A percentile compares a stretch with the other conserved stretches of the same genome.
phyloP scores from a whole-genome alignment of 805 yeast species.

The Spathaspora sp. region DNA sequence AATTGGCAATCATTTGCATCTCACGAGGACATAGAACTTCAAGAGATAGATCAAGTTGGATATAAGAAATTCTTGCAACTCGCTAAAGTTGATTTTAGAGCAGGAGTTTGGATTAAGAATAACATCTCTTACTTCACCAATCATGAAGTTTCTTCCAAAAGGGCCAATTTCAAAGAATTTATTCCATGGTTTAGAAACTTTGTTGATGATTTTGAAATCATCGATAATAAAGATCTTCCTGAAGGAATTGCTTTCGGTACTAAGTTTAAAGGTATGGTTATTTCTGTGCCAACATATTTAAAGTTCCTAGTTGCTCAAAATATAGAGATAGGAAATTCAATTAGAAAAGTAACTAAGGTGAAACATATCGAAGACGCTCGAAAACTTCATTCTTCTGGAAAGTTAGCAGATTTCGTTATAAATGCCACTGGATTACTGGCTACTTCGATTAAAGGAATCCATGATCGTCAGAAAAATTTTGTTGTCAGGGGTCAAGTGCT shows the following conservation, averaged over 20 bases:
- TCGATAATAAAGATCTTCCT: conserved; percentile 36
- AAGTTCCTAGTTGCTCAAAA: conserved; percentile 48
- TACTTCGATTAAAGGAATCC: conserved; percentile 40
- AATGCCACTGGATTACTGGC: conserved; percentile 59
- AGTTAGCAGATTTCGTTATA: conserved; percentile 47
- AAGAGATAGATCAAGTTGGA: conserved; percentile 44
- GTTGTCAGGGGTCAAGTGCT: conserved; percentile 63
- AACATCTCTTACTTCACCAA: conserved; percentile 16
- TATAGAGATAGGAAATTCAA: conserved; percentile 42
- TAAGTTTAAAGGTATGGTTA: conserved; percentile 51
- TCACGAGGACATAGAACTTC: conserved; percentile 31
- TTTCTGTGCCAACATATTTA: conserved; percentile 57
- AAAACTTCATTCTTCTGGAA: conserved; percentile 33
- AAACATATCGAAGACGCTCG: conserved; percentile 48
- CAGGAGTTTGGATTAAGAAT: conserved; percentile 41
- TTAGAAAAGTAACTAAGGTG: conserved; percentile 39
- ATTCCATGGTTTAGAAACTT: conserved; percentile 47
- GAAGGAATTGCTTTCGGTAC: conserved; percentile 40
- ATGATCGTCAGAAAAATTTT: conserved; percentile 35
- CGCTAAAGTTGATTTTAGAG: conserved; percentile 43
- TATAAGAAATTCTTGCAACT: conserved; percentile 45
- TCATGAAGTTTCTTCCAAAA: conserved; percentile 6
- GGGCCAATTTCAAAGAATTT: conserved; percentile 5
- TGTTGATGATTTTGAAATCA: conserved; percentile 35
- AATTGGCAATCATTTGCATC: conserved; percentile 64